Conservation (phyloP, 2,329 filamentous ascomycete genomes). For the Periconia sp. region DNA sequence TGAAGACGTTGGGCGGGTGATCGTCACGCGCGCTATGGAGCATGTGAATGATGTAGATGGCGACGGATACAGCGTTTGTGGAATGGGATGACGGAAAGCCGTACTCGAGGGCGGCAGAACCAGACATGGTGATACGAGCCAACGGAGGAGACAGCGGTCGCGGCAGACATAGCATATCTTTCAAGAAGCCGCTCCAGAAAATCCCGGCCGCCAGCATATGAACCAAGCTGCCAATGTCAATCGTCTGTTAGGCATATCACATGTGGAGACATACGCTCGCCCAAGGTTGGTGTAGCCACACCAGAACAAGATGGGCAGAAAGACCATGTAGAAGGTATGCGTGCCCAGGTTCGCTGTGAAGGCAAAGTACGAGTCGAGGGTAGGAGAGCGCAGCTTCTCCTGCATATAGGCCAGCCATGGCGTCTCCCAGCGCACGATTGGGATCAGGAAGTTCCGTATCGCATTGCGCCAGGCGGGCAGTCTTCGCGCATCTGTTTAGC, state of each 20-base stretch:
- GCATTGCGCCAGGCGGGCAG: conserved; percentile 89
- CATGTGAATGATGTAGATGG: conserved; percentile 78
- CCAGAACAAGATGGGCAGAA: conserved; percentile 95
- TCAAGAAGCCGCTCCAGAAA: conserved; percentile 81
- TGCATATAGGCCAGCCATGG: conserved; percentile 91
- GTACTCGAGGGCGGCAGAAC: conserved; percentile 92
- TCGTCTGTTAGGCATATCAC: conserved; percentile 1
- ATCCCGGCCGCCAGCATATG: conserved; percentile 72
- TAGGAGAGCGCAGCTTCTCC: conserved; percentile 76
- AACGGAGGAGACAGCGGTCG: conserved; percentile 90
- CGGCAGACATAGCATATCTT: conserved; percentile 91
- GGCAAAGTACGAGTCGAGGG: conserved; percentile 95
- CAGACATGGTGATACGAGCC: conserved; percentile 95
- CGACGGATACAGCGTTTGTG: conserved; percentile 94
- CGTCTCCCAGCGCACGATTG: conserved; percentile 91
- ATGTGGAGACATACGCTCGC: conserved; percentile 71
- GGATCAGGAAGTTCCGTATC: conserved; percentile 80
- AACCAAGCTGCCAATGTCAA: conserved; percentile 39
- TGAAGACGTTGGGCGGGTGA: conserved; percentile 63
- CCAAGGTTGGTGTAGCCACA: conserved; percentile 85
- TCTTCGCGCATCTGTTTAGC: conserved; percentile 72
- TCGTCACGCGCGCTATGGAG: conserved; percentile 70
- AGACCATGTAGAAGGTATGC: conserved; percentile 98
- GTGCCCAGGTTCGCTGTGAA: conserved; percentile 95
- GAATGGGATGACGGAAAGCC: conserved; percentile 97